Evolutionary conservation across 495 filamentous ascomycete genomes (phyloP), one percentile per base, ranked within the genome.

Genomic region (Amphirosellinia nigrospora): DNA sequence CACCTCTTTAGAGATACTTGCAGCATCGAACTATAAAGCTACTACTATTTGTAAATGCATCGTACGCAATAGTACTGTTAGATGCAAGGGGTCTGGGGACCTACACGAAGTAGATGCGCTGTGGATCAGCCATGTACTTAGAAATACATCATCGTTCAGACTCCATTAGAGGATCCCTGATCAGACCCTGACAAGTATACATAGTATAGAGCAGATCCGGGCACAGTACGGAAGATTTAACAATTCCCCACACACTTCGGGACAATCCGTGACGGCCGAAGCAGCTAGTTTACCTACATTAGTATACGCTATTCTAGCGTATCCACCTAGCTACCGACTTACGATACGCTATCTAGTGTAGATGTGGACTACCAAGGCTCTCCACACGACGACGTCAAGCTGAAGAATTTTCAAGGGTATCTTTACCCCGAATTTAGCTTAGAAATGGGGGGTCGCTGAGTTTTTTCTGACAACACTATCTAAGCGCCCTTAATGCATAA

Each of bases 291-390:
- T n/a, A n/a, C n/a, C n/a, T n/a, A n/a, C n/a, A n/a, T n/a, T n/a
- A n/a, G 50, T 30, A 3, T 53, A 53, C 26, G 50, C 23, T 53
- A 53, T 53, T 53, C 50, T 53, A 30, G 50, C 8, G 50, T 53
- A n/a, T 19, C 43, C 43, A 46, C 43, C 34, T 36, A 36, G n/a
- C n/a, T n/a, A n/a, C n/a, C n/a, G n/a, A n/a, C n/a, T n/a, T n/a
- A n/a, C n/a, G n/a, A n/a, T n/a, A n/a, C n/a, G n/a, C n/a, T n/a
- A n/a, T n/a, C n/a, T n/a, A n/a, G n/a, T n/a, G 34, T 36, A 36
- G 7, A 7, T 36, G 34, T 7, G 7, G 3, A 36, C n/a, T 36
- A 36, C 34, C 3, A 8, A 39, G 36, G 36, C 36, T 39, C 36
- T 39, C 36, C 36, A 39, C 36, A 39, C 36, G 8, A 15, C 15